Percentiles rank a stretch among this genome's conserved stretches.
phyloP scores from a whole-genome alignment of 2,329 filamentous ascomycete genomes.

The Cyphellophora attinorum region DNA sequence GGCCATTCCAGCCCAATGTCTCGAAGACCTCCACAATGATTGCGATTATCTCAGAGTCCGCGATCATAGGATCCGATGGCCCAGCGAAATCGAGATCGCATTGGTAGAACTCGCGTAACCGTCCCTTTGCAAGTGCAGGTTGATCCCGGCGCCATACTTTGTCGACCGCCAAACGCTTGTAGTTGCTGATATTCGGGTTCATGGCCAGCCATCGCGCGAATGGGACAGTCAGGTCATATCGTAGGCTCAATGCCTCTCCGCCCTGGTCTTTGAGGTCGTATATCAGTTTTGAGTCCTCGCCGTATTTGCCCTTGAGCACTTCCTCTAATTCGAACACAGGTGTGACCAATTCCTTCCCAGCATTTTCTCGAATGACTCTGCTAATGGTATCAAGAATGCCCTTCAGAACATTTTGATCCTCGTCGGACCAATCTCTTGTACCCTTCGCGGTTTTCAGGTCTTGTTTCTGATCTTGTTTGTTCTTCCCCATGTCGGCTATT shows the following conservation, averaged over 20 bases:
- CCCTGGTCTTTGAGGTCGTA: conserved; percentile 84
- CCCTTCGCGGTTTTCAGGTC: conserved; percentile 72
- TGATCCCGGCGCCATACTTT: conserved; percentile 81
- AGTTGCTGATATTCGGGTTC: conserved; percentile 71
- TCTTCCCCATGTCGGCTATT: conserved; percentile 14
- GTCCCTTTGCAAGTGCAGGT: conserved; percentile 78
- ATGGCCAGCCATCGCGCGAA: conserved; percentile 90
- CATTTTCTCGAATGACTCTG: conserved; percentile 74
- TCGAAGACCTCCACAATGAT: conserved; percentile 82
- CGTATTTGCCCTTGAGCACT: conserved; percentile 81
- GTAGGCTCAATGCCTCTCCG: conserved; percentile 71
- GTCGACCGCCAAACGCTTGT: conserved; percentile 92
- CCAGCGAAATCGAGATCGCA: conserved; percentile 96
- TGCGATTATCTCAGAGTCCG: conserved; percentile 79
- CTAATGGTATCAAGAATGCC: conserved; percentile 69
- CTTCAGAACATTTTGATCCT: conserved; percentile 71
- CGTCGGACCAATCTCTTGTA: conserved; percentile 76
- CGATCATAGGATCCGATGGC: conserved; percentile 69
- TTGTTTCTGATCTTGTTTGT: conserved; percentile 17
- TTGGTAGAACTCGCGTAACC: conserved; percentile 94
- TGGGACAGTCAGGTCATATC: conserved; percentile 81
- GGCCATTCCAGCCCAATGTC: conserved; percentile 61
- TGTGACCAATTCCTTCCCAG: conserved; percentile 69
- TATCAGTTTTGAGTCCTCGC: conserved; percentile 85
- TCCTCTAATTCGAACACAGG: conserved; percentile 79